phyloP scores from a whole-genome alignment of 2,329 filamentous ascomycete genomes.

The Ceratocystis papillata region DNA sequence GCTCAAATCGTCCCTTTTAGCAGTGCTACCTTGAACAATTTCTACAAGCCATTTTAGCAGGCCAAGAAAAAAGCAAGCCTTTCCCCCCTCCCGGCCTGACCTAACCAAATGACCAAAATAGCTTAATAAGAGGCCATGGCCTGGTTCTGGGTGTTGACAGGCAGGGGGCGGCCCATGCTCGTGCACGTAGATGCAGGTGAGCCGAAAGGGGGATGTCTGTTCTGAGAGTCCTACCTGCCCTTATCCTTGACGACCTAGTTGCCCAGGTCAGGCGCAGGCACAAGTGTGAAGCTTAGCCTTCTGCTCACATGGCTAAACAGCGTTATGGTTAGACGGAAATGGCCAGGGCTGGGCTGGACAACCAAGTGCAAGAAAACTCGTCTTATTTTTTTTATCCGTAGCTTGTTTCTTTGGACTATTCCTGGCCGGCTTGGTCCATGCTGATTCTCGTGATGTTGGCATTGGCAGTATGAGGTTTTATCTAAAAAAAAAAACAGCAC shows the following conservation, averaged over 20 bases:
- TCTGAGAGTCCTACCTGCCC: neutral
- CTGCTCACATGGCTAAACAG: neutral
- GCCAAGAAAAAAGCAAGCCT: too few species aligned
- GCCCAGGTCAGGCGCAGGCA: constrained; percentile 2
- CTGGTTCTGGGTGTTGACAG: neutral
- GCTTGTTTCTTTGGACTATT: too few species aligned
- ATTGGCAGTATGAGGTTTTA: too few species aligned
- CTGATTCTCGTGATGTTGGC: too few species aligned
- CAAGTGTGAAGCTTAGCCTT: neutral
- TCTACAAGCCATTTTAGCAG: too few species aligned
- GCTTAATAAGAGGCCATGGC: neutral
- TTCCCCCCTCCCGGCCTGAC: too few species aligned
- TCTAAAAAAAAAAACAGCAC: too few species aligned
- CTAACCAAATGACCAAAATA: too few species aligned
- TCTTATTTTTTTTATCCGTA: neutral
- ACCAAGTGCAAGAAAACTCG: neutral
- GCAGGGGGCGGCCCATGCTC: neutral
- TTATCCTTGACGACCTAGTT: neutral
- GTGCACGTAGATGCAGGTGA: neutral
- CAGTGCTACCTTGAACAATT: neutral
- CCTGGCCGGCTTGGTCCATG: too few species aligned
- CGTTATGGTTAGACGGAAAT: neutral
- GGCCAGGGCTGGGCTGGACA: neutral
- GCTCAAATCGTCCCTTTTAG: neutral
- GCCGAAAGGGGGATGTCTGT: too few species aligned